These are phyloP conservation scores for Coemansia pectinata DNA, from an alignment of 192 early-diverging fungal genomes.

Conservation along the genomic window DNA sequence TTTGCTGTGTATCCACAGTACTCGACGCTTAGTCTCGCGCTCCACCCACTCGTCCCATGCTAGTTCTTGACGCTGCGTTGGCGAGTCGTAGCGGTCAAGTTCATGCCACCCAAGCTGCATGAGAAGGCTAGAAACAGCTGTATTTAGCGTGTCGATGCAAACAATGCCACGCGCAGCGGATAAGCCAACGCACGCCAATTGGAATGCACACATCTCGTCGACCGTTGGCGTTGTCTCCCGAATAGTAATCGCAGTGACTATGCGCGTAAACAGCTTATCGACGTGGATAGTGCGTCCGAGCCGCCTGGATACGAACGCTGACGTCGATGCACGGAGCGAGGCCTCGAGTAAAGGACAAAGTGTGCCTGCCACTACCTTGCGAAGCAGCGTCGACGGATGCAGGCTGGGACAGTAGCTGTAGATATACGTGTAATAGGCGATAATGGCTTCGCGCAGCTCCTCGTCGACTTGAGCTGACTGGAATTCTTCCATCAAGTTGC, in stretches of 20 bases:
- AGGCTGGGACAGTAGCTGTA: constrained; percentile 36
- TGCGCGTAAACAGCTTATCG: constrained; percentile 10
- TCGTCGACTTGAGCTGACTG: background rate
- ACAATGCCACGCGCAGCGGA: constrained; percentile 11
- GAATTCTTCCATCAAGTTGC: constrained; percentile 19
- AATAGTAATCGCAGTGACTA: constrained; percentile 14
- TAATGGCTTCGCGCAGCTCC: constrained; percentile 25
- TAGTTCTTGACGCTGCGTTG: background rate
- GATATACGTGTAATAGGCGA: constrained; percentile 34
- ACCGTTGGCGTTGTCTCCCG: constrained; percentile 15
- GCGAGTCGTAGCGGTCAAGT: constrained; percentile 19
- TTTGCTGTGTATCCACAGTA: constrained; percentile 29
- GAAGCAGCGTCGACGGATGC: constrained; percentile 39
- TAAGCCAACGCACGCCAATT: constrained; percentile 19
- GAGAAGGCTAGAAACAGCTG: constrained; percentile 18
- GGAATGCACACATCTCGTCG: constrained; percentile 30
- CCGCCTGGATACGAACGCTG: constrained; percentile 13
- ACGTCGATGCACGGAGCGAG: constrained; percentile 25
- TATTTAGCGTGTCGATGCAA: constrained; percentile 24
- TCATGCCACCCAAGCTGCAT: constrained; percentile 40
- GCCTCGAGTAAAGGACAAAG: constrained; percentile 26
- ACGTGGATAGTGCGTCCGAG: constrained; percentile 8
- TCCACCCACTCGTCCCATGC: constrained; percentile 44
- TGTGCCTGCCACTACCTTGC: constrained; percentile 16
- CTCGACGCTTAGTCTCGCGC: constrained; percentile 37